A percentile compares a stretch with the other conserved stretches of the same genome.
phyloP scores from a whole-genome alignment of 139 green algal genomes.

The Chlorella vulgaris region DNA sequence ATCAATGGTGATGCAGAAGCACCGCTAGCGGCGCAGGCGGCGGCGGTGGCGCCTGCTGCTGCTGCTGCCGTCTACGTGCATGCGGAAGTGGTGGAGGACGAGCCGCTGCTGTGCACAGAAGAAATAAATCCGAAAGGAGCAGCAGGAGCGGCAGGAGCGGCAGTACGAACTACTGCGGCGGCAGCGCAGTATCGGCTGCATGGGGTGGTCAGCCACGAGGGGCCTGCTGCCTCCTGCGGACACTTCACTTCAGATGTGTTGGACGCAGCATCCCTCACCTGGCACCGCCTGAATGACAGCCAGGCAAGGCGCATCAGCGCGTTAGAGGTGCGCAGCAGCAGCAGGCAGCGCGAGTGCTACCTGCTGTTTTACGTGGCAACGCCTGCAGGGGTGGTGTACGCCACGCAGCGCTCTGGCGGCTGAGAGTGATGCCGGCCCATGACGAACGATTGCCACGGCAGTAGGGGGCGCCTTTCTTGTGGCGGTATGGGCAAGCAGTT shows the following conservation, averaged over 20 bases:
- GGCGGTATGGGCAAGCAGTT: too few relatives aligned
- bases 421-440: too few relatives aligned
- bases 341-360: constrained; percentile 55
- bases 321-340: constrained; percentile 8
- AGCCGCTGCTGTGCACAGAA: not conserved
- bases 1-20: too few relatives aligned
- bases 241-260: constrained; percentile 53
- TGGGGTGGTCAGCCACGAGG: constrained; percentile 44
- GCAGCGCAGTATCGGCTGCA: constrained; percentile 33
- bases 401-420: too few relatives aligned
- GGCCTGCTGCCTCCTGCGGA: constrained; percentile 31
- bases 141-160: not conserved
- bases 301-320: constrained; percentile 35
- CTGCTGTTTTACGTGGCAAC: constrained; percentile 54
- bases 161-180: not conserved
- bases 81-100: not conserved
- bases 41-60: not conserved
- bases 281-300: constrained; percentile 52
- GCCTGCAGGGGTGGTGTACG: not conserved
- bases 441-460: too few relatives aligned
- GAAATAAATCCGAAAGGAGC: not conserved
- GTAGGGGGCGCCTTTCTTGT: too few relatives aligned
- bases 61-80: not conserved
- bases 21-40: not conserved
- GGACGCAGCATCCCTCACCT: constrained; percentile 16